Evolutionary conservation across 192 early-diverging fungal species (phyloP), one percentile per base, ranked within the genome.

Genomic region (Backusella mclennaniae): DNA sequence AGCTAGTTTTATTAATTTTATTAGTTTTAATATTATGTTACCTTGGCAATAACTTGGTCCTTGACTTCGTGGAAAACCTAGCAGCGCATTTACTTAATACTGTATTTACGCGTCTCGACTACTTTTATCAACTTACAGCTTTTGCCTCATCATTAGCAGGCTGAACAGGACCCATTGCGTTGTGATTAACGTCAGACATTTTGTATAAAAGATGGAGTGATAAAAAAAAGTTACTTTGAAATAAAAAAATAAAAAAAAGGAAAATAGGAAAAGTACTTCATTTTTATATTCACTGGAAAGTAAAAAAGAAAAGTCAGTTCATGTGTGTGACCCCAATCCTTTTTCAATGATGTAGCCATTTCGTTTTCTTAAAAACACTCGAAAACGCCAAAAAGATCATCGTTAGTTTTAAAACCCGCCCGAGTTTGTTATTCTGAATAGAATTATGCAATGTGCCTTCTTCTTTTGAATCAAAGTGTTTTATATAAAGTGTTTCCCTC

Each of bases 151-250:
- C 83, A 63, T 88, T 84, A 38, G 83, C 85, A 14, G 73, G 72
- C 59, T 49, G 56, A 66, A 84, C 85, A 4, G 36, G 66, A n/a
- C 79, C 78, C 87, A 88, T 88, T 46, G 49, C 35, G 70, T 88
- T 88, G 44, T 85, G 76, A 39, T 78, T 79, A 46, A 70, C 85
- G 73, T 81, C 80, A 76, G 87, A 88, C 87, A 88, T 88, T 69
- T 69, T 26, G 26, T 59, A 59, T 59, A 56, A 23, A 23, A 23
- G 3, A 56, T 8, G 26, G 56, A 59, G 26, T 53, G 19, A 6
- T 21, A 59, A 59, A 59, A 59, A 59, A 23, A 59, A 59, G 23
- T 29, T 12, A 11, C 8, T 53, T 31, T 23, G 21, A 53, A n/a
- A 52, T 31, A 53, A n/a, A 6, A 53, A 6, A 52, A 15, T 29